A percentile compares a stretch with the other conserved stretches of the same genome.
Conservation (phyloP, 441 rosid genomes). For the Isatis lusitanica region DNA sequence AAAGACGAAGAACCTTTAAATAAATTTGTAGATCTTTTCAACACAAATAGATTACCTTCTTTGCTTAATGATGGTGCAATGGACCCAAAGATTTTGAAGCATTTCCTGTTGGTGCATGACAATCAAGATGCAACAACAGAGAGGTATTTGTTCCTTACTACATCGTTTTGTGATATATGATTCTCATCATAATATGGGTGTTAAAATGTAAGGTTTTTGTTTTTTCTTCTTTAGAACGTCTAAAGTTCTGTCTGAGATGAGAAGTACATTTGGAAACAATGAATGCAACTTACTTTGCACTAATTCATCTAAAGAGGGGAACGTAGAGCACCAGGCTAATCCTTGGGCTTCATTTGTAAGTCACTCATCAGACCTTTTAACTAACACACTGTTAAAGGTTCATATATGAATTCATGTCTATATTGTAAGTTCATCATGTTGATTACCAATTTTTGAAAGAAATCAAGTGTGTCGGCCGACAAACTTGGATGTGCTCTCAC, state of each 20-base stretch:
- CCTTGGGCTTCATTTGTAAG: slow-evolving; percentile 81
- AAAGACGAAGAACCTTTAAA: slow-evolving; percentile 88
- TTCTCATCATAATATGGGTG: slow-evolving; percentile 11
- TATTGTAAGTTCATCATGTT: slow-evolving; percentile 33
- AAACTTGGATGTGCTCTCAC: slow-evolving; percentile 75
- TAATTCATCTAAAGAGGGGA: slow-evolving; percentile 85
- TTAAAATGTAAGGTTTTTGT: slow-evolving; percentile 16
- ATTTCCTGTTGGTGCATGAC: slow-evolving; percentile 89
- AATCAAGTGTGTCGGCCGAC: slow-evolving; percentile 53
- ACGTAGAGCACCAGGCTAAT: slow-evolving; percentile 60
- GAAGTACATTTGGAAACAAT: slow-evolving; percentile 77
- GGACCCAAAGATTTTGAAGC: slow-evolving; percentile 94
- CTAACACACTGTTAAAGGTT: slow-evolving; percentile 16
- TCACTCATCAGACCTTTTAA: slow-evolving; percentile 36
- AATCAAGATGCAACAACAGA: slow-evolving; percentile 82
- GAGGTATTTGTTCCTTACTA: slow-evolving; percentile 44
- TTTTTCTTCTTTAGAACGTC: slow-evolving; percentile 64
- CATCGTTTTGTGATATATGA: slow-evolving; percentile 2
- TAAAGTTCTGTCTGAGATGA: slow-evolving; percentile 83
- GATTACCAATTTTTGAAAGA: slow-evolving; percentile 53
- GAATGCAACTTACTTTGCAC: slow-evolving; percentile 86
- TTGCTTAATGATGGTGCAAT: slow-evolving; percentile 87
- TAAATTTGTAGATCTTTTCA: slow-evolving; percentile 82
- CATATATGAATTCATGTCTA: slow-evolving; percentile 12
- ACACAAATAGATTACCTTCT: slow-evolving; percentile 75